phyloP scores from a whole-genome alignment of 2,329 filamentous ascomycete genomes.

The Fusarium transvaalense region DNA sequence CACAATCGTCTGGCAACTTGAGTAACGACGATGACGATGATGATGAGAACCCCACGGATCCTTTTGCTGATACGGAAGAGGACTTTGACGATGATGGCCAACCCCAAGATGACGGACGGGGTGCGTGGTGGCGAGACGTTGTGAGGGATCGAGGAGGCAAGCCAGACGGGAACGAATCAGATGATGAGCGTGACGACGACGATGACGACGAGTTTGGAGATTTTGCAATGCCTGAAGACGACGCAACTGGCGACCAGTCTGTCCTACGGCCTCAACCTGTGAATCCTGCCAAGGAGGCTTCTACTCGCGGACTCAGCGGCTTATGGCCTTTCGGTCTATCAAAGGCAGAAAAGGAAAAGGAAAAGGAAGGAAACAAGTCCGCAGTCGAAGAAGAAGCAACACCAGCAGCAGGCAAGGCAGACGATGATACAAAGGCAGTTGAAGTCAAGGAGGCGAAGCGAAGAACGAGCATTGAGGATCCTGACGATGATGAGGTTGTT shows the following conservation, averaged over 20 bases:
- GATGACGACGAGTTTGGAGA: slow-evolving; percentile 77
- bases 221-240: slow-evolving; percentile 73
- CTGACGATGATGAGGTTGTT: slow-evolving; percentile 66
- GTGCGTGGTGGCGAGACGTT: slow-evolving; percentile 64
- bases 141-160: slow-evolving; percentile 57
- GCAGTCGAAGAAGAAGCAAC: slow-evolving; percentile 43
- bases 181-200: slow-evolving; percentile 65
- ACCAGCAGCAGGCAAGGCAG: slow-evolving; percentile 45
- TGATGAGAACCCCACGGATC: slow-evolving; percentile 55
- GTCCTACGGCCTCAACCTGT: slow-evolving; percentile 68
- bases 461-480: slow-evolving; percentile 70
- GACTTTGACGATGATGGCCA: slow-evolving; percentile 65
- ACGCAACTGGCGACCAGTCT: slow-evolving; percentile 52
- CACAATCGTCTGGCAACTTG: slow-evolving; percentile 61
- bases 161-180: slow-evolving; percentile 60
- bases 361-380: slow-evolving; percentile 43
- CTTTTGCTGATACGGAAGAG: slow-evolving; percentile 66
- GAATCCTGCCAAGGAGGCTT: slow-evolving; percentile 60
- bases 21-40: slow-evolving; percentile 55
- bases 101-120: slow-evolving; percentile 51
- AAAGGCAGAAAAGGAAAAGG: slow-evolving; percentile 54
- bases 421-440: slow-evolving; percentile 56
- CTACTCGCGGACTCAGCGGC: slow-evolving; percentile 61
- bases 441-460: slow-evolving; percentile 66
- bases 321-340: slow-evolving; percentile 69